Base-by-base conservation (phyloP, 495 filamentous ascomycete species). In the Talaromyces stipitatus region DNA sequence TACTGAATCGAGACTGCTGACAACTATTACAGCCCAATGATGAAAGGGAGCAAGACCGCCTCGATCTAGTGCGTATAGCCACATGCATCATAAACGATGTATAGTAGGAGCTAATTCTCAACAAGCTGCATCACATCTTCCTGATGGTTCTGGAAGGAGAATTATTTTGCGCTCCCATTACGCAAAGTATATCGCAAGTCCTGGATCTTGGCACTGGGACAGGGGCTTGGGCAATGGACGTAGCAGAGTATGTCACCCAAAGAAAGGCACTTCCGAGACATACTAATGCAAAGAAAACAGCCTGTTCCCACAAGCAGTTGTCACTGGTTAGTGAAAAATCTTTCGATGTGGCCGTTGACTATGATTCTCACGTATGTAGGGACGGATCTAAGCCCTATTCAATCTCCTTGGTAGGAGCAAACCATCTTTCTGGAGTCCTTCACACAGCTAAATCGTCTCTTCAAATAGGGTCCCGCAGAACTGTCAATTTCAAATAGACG, bases 41-140 rank as follows among this genome's bases (percentile, higher is more conserved):
- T 51, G 72, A 75, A 60, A 71, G 71, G 45, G 86, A 91, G 67
- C 83, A 88, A 65, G 86, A 89, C 59, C 80, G 88, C 23, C 78
- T 90, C 55, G 86, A 89, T 61, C 70, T 89, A 62, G 76, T 83
- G 54, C 79, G 87, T 47, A 26, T 47, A 47, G 43, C 8, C 18
- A n/a, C 12, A 61, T 73, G 74, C 38, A 72, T 78, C 4, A 7
- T 8, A 61, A 28, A n/a, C 16, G 53, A 32, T 45, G 2, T 29
- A 45, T 28, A 2, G 18, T 14, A 3, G 47, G 20, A 26, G 38
- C 23, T 41, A 16, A 28, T 18, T 4, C 41, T 4, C 26, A 61
- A 58, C 78, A 83, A 60, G 43, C 43, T 47, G 3, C 72, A 81
- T 55, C 72, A 76, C 41, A 68, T 82, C 43, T 60, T 78, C 54